Conservation (phyloP, 257 asterid genomes). For the Ballota nigra region DNA sequence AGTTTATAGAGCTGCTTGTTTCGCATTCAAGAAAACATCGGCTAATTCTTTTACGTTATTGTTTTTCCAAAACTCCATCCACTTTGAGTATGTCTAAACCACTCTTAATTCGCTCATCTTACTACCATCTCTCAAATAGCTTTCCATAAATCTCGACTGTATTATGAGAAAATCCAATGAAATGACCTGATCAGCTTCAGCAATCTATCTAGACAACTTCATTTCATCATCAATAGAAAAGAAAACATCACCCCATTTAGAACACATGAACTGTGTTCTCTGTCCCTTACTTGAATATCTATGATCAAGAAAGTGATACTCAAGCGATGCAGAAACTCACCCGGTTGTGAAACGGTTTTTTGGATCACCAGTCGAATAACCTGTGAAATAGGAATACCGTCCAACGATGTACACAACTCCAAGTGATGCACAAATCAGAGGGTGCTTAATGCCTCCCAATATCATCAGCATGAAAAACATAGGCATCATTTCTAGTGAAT, state of each 20-base stretch:
- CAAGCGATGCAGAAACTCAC: conserved; percentile 32
- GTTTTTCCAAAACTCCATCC: neutral
- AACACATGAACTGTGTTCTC: neutral
- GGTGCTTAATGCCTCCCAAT: conserved; percentile 81
- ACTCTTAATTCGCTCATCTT: neutral
- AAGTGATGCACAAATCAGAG: conserved; percentile 49
- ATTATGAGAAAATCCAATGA: neutral
- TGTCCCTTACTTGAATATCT: neutral
- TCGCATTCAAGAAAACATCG: neutral
- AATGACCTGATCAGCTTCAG: neutral
- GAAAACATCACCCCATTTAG: neutral
- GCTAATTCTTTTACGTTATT: neutral
- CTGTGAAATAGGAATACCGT: conserved; percentile 78
- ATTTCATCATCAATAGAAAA: neutral
- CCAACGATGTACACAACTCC: conserved; percentile 49
- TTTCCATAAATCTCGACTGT: neutral
- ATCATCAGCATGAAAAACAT: conserved; percentile 51
- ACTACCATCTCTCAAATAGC: neutral
- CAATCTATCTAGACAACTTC: neutral
- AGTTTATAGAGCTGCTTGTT: neutral
- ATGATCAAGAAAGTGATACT: conserved; percentile 2
- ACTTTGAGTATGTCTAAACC: neutral
- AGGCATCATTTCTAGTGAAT: conserved; percentile 87
- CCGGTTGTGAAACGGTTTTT: conserved; percentile 53
- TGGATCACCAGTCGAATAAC: conserved; percentile 83